phyloP scores from a whole-genome alignment of 805 yeast species.

The Sugiyamaella marilandica region DNA sequence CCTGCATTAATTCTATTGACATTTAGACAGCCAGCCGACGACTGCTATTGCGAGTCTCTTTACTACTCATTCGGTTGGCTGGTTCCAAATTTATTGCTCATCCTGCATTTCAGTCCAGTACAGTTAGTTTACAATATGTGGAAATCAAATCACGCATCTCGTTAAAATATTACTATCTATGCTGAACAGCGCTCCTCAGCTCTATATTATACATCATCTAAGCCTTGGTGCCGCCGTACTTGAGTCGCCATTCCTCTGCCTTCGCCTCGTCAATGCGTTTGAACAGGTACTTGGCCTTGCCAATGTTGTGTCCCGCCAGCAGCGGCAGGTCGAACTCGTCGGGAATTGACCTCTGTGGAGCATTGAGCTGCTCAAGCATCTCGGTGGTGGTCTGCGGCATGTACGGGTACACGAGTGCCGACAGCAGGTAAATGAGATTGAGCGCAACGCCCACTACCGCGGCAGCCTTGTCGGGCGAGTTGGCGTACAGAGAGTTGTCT shows the following conservation, averaged over 20 bases:
- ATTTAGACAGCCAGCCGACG: no score
- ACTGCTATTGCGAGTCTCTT: no score
- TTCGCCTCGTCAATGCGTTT: conserved; percentile 86
- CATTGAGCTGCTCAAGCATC: conserved; percentile 76
- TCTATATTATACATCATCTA: not conserved
- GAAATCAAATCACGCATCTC: no score
- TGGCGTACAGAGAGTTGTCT: conserved; percentile 77
- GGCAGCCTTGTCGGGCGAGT: conserved; percentile 74
- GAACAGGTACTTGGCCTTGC: conserved; percentile 88
- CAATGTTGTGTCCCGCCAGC: conserved; percentile 78
- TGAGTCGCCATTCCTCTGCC: conserved; percentile 78
- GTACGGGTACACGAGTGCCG: conserved; percentile 77
- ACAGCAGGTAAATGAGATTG: conserved; percentile 80
- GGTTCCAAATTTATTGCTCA: no score
- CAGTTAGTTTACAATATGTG: no score
- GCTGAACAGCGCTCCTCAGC: no score
- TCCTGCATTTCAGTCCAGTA: no score
- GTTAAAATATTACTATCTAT: no score
- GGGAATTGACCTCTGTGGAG: conserved; percentile 72
- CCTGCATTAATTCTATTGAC: no score
- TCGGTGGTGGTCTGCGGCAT: conserved; percentile 78
- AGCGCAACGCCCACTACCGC: conserved; percentile 91
- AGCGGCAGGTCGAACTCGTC: conserved; percentile 67
- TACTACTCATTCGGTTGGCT: no score
- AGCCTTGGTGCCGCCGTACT: conserved; percentile 50